Percentiles rank a stretch among this genome's conserved stretches.
These are phyloP conservation scores for Hypomyces perniciosus DNA, from an alignment of 2,329 filamentous ascomycete genomes.

Conservation along the genomic window DNA sequence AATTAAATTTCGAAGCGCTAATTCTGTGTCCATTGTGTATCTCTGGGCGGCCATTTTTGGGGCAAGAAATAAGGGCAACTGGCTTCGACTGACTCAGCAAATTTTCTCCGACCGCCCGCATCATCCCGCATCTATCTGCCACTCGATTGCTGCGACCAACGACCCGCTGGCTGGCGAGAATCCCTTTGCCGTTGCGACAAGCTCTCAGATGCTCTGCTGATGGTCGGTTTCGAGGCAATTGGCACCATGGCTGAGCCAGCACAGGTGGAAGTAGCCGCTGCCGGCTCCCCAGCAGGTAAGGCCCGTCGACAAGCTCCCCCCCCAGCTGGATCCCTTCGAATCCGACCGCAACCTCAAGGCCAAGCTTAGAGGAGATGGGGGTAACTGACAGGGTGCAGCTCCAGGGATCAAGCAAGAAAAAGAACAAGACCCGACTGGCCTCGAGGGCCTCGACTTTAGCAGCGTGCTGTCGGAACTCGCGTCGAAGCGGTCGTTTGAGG, in stretches of 20 bases:
- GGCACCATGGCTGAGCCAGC: conserved; percentile 37
- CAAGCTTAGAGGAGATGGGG: too few relatives aligned
- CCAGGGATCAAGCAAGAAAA: conserved; percentile 36
- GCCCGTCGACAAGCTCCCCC: background rate
- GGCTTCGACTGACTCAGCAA: conserved; percentile 34
- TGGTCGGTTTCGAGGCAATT: conserved; percentile 23
- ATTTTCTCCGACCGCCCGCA: conserved; percentile 34
- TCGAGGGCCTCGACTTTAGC: conserved; percentile 30
- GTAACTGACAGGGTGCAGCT: background rate
- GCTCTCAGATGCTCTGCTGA: conserved; percentile 19
- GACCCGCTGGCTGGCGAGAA: conserved; percentile 3
- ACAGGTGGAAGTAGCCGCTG: conserved; percentile 30
- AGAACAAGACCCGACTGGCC: conserved; percentile 23
- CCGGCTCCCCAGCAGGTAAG: conserved; percentile 31
- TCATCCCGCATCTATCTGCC: conserved; percentile 21
- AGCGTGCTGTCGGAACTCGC: conserved; percentile 28
- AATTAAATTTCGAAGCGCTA: conserved; percentile 13
- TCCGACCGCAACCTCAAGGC: too few relatives aligned
- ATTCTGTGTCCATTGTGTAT: conserved; percentile 34
- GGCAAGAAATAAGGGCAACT: conserved; percentile 37
- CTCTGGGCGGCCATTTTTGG: conserved; percentile 29
- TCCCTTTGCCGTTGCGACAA: conserved; percentile 17
- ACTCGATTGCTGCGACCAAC: conserved; percentile 5
- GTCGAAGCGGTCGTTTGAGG: conserved; percentile 33
- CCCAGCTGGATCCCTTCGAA: too few relatives aligned